phyloP scores from a whole-genome alignment of 2,329 filamentous ascomycete genomes.

The Trichoderma sp. region DNA sequence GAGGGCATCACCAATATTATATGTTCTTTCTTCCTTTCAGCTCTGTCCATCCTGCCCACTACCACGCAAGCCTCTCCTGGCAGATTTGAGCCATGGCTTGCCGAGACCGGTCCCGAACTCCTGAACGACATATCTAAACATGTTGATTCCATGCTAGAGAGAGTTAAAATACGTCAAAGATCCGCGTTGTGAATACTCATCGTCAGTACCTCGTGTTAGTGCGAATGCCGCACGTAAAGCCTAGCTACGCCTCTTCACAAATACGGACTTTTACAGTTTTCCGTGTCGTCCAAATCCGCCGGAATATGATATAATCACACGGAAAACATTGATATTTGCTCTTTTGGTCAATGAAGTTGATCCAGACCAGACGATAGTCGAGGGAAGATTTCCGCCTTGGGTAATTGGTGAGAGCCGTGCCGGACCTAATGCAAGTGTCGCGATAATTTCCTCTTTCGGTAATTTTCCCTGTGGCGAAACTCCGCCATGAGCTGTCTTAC shows the following conservation, averaged over 20 bases:
- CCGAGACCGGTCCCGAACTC: neutral
- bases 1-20: neutral
- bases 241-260: neutral
- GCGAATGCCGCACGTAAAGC: neutral
- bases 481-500: neutral
- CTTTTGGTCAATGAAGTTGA: neutral
- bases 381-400: neutral
- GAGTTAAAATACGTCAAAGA: neutral
- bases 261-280: neutral
- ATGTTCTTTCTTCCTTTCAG: neutral
- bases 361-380: neutral
- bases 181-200: neutral
- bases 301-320: neutral
- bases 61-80: neutral
- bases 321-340: neutral
- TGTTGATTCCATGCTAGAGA: neutral
- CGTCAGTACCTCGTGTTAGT: neutral
- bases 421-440: neutral
- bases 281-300: neutral
- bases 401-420: neutral
- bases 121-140: neutral
- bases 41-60: neutral
- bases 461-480: neutral
- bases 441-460: conserved; percentile 8
- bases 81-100: neutral